A percentile compares a stretch with the other conserved stretches of the same genome.
Evolutionary conservation across 495 filamentous ascomycete genomes (phyloP).

Genomic region (Thozetella sp.): DNA sequence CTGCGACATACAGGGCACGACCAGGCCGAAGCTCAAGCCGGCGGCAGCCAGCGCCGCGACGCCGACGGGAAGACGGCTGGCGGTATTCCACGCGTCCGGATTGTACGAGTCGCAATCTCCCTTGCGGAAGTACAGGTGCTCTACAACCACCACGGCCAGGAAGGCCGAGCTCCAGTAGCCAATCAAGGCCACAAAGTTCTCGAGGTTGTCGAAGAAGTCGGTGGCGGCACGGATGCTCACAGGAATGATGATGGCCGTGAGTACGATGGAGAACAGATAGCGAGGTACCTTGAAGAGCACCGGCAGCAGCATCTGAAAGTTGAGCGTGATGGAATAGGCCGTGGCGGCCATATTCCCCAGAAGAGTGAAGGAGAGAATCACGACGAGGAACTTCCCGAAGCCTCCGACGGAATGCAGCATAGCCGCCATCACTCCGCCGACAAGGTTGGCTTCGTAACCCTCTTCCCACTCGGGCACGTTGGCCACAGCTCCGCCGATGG

Average conservation of each 20-base stretch:
- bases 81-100: conserved; percentile 47
- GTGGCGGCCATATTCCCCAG: conserved; percentile 53
- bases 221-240: conserved; percentile 50
- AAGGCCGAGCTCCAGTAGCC: conserved; percentile 60
- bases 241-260: conserved; percentile 52
- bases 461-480: conserved; percentile 42
- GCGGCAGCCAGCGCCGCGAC: conserved; percentile 42
- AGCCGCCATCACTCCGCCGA: conserved; percentile 56
- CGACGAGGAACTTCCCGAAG: conserved; percentile 58
- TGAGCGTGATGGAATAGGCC: conserved; percentile 54
- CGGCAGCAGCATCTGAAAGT: conserved; percentile 56
- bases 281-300: conserved; percentile 49
- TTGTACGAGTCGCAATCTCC: conserved; percentile 38
- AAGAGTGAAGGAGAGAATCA: conserved; percentile 52
- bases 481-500: conserved; percentile 47
- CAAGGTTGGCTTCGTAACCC: conserved; percentile 45
- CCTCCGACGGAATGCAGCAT: conserved; percentile 53
- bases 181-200: conserved; percentile 57
- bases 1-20: conserved; percentile 57
- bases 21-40: conserved; percentile 41
- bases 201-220: conserved; percentile 50
- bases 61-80: conserved; percentile 43
- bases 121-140: conserved; percentile 48
- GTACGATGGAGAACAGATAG: conserved; percentile 50
- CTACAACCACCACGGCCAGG: conserved; percentile 46